A percentile compares a stretch with the other conserved stretches of the same genome.
These are phyloP conservation scores for Rhododendron williamsianum DNA, from an alignment of 148 eudicot genomes.

Conservation along the genomic window DNA sequence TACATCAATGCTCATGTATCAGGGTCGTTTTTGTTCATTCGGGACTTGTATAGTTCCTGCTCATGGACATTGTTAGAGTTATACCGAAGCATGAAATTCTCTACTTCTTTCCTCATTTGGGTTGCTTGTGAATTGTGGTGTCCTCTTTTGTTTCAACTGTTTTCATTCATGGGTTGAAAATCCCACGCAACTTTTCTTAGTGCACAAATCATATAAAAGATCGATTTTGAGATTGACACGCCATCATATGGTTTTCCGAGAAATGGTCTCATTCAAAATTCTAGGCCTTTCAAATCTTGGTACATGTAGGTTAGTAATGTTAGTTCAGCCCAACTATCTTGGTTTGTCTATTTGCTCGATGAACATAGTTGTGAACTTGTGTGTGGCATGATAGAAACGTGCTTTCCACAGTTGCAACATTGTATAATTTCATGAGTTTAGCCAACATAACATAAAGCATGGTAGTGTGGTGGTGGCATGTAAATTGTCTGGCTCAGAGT, in stretches of 20 bases:
- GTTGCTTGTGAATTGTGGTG: background rate
- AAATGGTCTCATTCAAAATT: background rate
- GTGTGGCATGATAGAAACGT: background rate
- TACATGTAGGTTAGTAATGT: background rate
- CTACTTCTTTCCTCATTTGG: background rate
- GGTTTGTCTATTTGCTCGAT: background rate
- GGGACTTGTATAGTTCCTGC: background rate
- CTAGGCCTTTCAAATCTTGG: slow-evolving; percentile 3
- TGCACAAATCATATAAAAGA: background rate
- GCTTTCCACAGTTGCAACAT: background rate
- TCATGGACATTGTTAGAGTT: background rate
- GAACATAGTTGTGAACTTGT: background rate
- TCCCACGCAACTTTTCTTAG: background rate
- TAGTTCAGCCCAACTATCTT: background rate
- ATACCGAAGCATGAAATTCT: background rate
- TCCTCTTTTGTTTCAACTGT: background rate
- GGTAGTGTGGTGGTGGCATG: background rate
- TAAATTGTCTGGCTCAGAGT: background rate
- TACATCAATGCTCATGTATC: background rate
- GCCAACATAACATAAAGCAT: background rate
- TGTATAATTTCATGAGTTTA: background rate
- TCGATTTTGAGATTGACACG: background rate
- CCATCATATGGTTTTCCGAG: background rate
- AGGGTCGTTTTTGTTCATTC: background rate
- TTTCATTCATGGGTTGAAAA: background rate